Conservation (phyloP, 331 rosid genomes). For the Rosa hybrid region DNA sequence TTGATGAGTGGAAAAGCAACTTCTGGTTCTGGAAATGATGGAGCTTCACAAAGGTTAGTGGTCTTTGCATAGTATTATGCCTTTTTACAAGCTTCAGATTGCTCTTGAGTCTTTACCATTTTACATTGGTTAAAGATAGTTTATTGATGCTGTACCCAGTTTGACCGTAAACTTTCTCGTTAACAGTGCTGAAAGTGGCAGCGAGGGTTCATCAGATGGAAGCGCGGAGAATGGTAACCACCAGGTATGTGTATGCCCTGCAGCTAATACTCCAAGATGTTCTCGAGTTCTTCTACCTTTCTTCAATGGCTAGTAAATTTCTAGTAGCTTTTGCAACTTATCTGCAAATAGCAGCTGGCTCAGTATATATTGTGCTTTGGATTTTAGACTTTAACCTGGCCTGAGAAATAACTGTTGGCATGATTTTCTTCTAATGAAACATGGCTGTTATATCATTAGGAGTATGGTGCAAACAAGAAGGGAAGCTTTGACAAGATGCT, state of each 20-base stretch:
- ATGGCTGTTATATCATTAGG: constrained; percentile 44
- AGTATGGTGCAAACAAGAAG: constrained; percentile 60
- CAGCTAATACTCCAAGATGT: background rate
- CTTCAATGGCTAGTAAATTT: constrained; percentile 11
- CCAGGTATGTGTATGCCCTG: constrained; percentile 47
- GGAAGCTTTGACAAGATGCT: constrained; percentile 96
- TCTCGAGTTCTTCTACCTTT: constrained; percentile 9
- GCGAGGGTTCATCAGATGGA: constrained; percentile 74
- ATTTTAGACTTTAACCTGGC: background rate
- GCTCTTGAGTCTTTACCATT: background rate
- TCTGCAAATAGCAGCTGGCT: background rate
- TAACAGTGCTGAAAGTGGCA: constrained; percentile 69
- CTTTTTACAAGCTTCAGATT: constrained; percentile 13
- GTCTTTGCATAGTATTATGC: constrained; percentile 3
- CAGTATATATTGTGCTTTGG: background rate
- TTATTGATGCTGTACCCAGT: background rate
- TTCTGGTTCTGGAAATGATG: constrained; percentile 88
- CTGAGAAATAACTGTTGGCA: background rate
- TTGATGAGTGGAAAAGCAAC: constrained; percentile 59
- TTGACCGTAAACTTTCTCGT: constrained; percentile 15
- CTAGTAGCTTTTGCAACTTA: constrained; percentile 12
- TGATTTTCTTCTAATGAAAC: constrained; percentile 23
- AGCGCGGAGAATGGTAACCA: constrained; percentile 70
- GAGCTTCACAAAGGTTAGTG: constrained; percentile 75
- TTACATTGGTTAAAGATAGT: background rate